Evolutionary conservation across 2,329 filamentous ascomycete species (phyloP), one percentile per base, ranked within the genome.

Genomic region (Beauveria pseudobassiana): DNA sequence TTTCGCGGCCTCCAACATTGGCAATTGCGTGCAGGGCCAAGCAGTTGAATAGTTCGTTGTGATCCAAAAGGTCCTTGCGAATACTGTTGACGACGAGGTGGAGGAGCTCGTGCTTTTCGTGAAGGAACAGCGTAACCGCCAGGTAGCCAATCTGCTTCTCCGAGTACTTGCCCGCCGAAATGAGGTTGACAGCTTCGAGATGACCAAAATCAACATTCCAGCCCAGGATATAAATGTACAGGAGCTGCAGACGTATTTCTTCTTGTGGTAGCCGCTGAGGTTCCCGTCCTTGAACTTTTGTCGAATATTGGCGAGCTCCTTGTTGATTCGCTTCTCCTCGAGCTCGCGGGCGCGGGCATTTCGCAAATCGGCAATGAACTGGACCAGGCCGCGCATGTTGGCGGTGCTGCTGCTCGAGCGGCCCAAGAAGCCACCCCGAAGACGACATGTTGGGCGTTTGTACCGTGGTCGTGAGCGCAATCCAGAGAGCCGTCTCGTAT

Each of bases 161-260:
- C 24, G 93, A 98, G 77, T 98, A 99, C 74, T 98, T 99, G 71
- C 83, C 92, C 61, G 93, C 92, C 30, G 93, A 97, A 68, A 99
- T 96, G 70, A 99, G 85, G 72, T 98, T 98, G 72, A 99, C 93
- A 40, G 96, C 96, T 78, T 99, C 95, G 67, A 99, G 86, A 73
- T 99, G 95, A 61, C 95, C 95, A 75, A 99, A 99, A 75, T 98
- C 96, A 77, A 99, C 93, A 74, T 99, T 93, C 89, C 95, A 99
- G 54, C 95, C 95, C 66, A 99, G 85, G 64, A 99, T 99, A 76
- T 99, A 99, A 71, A 99, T 98, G 76, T 99, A 99, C 64, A 99
- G 82, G 68, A 99, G 86, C 87, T 99, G 90, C 95, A 99, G 67
- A 99, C 95, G 74, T 99, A 99, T 89, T 99, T 99, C 84, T 99